These are phyloP conservation scores for Termitomyces sp. DNA, from an alignment of 768 basidiomycete species.

Conservation along the genomic window DNA sequence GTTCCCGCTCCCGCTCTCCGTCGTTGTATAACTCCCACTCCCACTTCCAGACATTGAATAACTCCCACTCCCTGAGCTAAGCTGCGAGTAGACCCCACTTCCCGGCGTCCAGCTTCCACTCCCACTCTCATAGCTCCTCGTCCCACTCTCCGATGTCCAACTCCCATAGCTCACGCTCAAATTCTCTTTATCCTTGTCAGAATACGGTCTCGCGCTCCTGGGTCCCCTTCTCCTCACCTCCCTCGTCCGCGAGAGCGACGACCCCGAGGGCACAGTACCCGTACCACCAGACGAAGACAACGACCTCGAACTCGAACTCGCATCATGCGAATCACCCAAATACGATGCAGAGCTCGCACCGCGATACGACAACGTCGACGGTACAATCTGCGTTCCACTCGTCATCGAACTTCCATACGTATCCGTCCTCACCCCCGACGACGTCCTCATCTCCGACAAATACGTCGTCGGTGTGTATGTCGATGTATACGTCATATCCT, in stretches of 20 bases:
- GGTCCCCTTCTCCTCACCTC: conserved; percentile 52
- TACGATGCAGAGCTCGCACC: conserved; percentile 51
- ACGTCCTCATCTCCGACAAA: conserved; percentile 21
- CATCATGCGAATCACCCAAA: conserved; percentile 49
- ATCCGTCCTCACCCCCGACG: conserved; percentile 24
- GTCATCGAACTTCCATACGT: conserved; percentile 18
- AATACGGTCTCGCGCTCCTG: conserved; percentile 32
- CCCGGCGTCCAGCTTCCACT: conserved; percentile 18
- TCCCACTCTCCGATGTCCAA: conserved; percentile 22
- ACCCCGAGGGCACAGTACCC: conserved; percentile 44
- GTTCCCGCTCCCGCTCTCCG: neutral
- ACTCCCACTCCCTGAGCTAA: conserved; percentile 1
- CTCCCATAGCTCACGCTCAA: conserved; percentile 8
- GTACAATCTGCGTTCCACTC: conserved; percentile 36
- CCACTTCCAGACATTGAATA: conserved; percentile 2
- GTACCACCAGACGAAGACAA: conserved; percentile 25
- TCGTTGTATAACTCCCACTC: neutral
- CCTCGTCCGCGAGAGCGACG: conserved; percentile 48
- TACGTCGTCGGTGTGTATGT: conserved; percentile 28
- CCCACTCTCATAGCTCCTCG: too few species aligned
- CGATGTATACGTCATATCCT: conserved; percentile 19
- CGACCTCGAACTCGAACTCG: conserved; percentile 14
- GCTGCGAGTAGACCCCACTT: conserved; percentile 18
- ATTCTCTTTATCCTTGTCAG: conserved; percentile 50
- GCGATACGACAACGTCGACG: conserved; percentile 49